These are phyloP conservation scores for Triangularia verruculosa DNA, from an alignment of 2,329 filamentous ascomycete species.

Conservation along the genomic window DNA sequence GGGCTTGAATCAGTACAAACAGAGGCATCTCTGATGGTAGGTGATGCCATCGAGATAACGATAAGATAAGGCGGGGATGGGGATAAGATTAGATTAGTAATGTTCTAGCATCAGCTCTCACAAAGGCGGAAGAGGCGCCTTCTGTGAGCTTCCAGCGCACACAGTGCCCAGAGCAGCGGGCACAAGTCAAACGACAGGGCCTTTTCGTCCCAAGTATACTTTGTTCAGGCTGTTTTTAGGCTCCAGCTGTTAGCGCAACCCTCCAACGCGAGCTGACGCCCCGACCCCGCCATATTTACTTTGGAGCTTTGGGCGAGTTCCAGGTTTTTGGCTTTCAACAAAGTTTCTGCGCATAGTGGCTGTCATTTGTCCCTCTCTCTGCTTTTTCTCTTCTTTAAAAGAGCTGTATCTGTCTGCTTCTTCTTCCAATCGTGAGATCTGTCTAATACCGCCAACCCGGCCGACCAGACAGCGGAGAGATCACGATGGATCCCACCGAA, in stretches of 20 bases:
- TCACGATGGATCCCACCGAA: constrained; percentile 47
- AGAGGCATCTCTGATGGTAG: not conserved
- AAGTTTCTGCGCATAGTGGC: not conserved
- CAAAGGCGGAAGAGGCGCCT: not conserved
- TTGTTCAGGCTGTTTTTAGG: constrained; percentile 3
- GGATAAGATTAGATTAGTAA: constrained; percentile 8
- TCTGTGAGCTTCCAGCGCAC: constrained; percentile 7
- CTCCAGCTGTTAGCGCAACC: constrained; percentile 5
- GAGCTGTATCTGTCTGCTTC: not conserved
- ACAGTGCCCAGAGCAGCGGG: not conserved
- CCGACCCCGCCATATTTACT: constrained; percentile 13
- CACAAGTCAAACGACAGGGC: constrained; percentile 1
- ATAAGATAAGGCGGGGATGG: too few species aligned
- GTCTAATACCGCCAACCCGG: not conserved
- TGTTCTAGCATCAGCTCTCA: not conserved
- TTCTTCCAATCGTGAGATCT: not conserved
- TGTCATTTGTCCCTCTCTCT: not conserved
- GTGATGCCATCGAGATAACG: not conserved
- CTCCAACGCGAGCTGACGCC: not conserved
- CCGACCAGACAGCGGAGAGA: not conserved
- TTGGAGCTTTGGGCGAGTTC: constrained; percentile 3
- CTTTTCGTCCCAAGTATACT: not conserved
- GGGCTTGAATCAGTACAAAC: not conserved
- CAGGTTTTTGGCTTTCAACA: not conserved
- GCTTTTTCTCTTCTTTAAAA: not conserved